Conservation (phyloP, 192 early-diverging fungal species). For the Hyaloraphidium curvatum region DNA sequence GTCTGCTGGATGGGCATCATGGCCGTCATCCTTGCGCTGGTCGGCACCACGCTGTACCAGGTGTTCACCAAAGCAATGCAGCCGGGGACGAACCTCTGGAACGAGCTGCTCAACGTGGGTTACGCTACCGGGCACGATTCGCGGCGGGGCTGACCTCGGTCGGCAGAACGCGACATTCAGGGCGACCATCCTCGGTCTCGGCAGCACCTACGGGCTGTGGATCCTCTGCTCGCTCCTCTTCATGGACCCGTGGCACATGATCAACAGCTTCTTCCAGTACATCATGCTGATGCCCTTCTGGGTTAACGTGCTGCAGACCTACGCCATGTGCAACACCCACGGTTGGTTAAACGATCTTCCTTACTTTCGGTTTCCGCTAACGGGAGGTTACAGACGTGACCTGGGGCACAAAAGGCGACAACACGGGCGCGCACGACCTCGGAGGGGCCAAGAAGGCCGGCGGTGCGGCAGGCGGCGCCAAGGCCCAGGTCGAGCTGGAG, state of each 20-base stretch:
- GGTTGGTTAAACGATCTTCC: no score
- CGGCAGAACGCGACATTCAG: constrained; percentile 27
- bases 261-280: constrained; percentile 78
- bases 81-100: background rate
- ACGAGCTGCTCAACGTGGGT: background rate
- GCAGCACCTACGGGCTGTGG: constrained; percentile 68
- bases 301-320: constrained; percentile 52
- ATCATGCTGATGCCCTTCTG: constrained; percentile 69
- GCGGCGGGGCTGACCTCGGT: background rate
- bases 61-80: background rate
- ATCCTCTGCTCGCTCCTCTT: constrained; percentile 55
- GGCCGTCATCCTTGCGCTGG: background rate
- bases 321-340: constrained; percentile 66
- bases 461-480: constrained; percentile 32
- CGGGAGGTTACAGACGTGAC: no score
- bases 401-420: constrained; percentile 94
- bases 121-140: background rate
- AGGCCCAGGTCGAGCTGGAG: constrained; percentile 49
- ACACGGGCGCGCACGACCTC: constrained; percentile 37
- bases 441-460: constrained; percentile 57
- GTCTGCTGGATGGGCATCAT: constrained; percentile 52
- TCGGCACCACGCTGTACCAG: background rate
- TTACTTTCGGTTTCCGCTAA: no score
- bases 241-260: constrained; percentile 81
- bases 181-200: constrained; percentile 60